Base-by-base conservation (phyloP, 345 rosid species). In the Psidium guajava region DNA sequence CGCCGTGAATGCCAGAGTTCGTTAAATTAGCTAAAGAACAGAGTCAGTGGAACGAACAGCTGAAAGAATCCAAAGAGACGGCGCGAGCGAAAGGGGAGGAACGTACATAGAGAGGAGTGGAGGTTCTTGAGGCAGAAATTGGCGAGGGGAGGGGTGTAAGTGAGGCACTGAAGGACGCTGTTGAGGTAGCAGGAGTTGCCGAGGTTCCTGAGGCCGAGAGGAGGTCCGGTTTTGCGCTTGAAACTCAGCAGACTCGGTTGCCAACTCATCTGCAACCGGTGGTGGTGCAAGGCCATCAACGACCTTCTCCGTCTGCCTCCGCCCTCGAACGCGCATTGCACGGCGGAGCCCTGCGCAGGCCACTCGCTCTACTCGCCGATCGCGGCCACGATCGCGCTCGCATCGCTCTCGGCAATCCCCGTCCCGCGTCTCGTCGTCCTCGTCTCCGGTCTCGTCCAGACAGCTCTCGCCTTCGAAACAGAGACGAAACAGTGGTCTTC, bases 121-220 rank as follows among this genome's bases (percentile, higher is more conserved):
- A 93, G 94, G 58, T 85, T 89, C 54, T 87, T 85, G 85, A 98
- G 99, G 87, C 99, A 98, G 91, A 96, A 96, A 93, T 98, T 95
- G 84, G 99, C 99, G 69, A 98, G 92, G 27, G 99, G 99, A 85
- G 99, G 98, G 81, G 99, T 96, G 91, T 94, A 94, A 83, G 99
- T 98, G 86, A 98, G 99, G 84, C 99, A 87, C 87, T 88, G 92
- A 54, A 91, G 91, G 87, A 91, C 99, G 92, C 98, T 93, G 90
- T 98, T 98, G 87, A 98, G 95, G 88, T 98, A 98, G 83, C 99
- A 98, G 51, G 98, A 91, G 91, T 98, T 98, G 89, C 99, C 98
- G 89, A 98, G 99, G 88, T 98, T 98, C 82, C 87, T 91, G 83
- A 98, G 90, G 90, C 99, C 99, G 92, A 98, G 85, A 20, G 99